Conservation (phyloP, 2,329 filamentous ascomycete species). For the Aureobasidium sp. region DNA sequence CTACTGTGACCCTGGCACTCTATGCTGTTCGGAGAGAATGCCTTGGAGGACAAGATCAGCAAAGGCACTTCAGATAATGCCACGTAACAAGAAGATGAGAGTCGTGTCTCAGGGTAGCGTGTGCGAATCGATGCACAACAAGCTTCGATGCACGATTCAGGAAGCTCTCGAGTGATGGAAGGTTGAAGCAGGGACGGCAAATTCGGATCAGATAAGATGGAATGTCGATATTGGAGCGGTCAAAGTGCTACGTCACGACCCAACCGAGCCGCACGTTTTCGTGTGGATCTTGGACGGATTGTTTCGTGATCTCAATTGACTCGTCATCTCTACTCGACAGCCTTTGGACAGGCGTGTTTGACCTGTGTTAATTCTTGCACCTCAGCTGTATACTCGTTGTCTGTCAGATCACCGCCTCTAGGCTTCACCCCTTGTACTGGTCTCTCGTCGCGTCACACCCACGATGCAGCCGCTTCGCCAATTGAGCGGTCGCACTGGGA, state of each 20-base stretch:
- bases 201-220: neutral
- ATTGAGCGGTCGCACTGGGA: slow-evolving; percentile 6
- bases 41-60: too few species aligned
- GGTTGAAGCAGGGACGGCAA: neutral
- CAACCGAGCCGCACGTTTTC: neutral
- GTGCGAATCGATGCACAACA: too few species aligned
- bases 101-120: too few species aligned
- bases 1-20: too few species aligned
- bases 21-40: too few species aligned
- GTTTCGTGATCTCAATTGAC: neutral
- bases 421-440: neutral
- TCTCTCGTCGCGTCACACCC: neutral
- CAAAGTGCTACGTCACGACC: neutral
- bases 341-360: neutral
- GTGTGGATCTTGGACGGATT: neutral
- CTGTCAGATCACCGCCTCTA: neutral
- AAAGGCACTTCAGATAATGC: too few species aligned
- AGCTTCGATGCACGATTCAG: neutral
- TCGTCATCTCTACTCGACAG: neutral
- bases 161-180: neutral
- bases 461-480: slow-evolving; percentile 10
- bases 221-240: neutral
- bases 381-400: neutral
- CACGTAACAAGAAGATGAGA: too few species aligned
- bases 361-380: neutral